phyloP scores from a whole-genome alignment of 352 stramenopile species.

The Pythium chondricola region DNA sequence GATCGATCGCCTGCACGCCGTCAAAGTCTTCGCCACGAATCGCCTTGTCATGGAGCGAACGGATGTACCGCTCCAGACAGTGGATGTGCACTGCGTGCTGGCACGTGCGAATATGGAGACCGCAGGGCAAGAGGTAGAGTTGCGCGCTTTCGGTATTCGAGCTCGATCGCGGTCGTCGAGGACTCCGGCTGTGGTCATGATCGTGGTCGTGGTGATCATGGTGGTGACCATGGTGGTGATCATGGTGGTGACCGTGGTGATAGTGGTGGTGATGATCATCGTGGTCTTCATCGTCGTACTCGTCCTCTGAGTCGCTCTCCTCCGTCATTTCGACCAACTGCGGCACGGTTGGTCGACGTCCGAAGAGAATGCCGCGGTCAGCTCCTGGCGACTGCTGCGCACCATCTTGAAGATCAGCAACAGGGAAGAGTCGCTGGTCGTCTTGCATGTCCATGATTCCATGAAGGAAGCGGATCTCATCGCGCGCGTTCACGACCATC shows the following conservation, averaged over 20 bases:
- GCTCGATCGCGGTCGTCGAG: slow-evolving; percentile 42
- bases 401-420: slow-evolving; percentile 8
- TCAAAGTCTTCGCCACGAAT: slow-evolving; percentile 87
- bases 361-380: slow-evolving; percentile 11
- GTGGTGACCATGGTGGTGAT: slow-evolving; percentile 23
- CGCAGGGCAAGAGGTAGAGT: slow-evolving; percentile 69
- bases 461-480: slow-evolving; percentile 65
- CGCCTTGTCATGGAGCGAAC: slow-evolving; percentile 79
- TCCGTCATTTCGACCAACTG: neutral
- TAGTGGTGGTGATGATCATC: slow-evolving; percentile 18
- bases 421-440: slow-evolving; percentile 17
- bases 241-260: slow-evolving; percentile 20
- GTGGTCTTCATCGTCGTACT: slow-evolving; percentile 18
- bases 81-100: slow-evolving; percentile 84
- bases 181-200: slow-evolving; percentile 41
- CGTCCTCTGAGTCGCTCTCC: slow-evolving; percentile 17
- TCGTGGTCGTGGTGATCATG: slow-evolving; percentile 34
- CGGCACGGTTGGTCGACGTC: slow-evolving; percentile 1
- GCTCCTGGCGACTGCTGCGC: neutral
- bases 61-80: slow-evolving; percentile 85
- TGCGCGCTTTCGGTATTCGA: slow-evolving; percentile 47
- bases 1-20: slow-evolving; percentile 82
- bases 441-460: slow-evolving; percentile 60
- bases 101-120: slow-evolving; percentile 79
- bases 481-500: slow-evolving; percentile 54